Conservation (phyloP, 768 basidiomycete genomes). For the Boletus rufocinnamomeus region DNA sequence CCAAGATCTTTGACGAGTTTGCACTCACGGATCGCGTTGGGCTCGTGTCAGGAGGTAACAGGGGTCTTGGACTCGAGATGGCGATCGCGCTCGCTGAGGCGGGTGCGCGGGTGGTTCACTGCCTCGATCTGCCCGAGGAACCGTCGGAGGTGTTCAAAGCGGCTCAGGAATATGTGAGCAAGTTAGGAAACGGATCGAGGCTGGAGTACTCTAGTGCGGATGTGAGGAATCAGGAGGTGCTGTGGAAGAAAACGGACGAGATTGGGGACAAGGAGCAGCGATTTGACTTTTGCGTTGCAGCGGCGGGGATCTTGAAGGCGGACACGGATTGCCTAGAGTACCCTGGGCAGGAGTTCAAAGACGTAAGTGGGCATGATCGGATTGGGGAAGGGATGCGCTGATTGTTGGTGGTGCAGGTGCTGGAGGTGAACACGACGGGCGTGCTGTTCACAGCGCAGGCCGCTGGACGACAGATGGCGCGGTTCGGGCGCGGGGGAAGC, state of each 20-base stretch:
- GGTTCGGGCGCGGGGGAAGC: constrained; percentile 48
- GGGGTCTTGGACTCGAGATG: constrained; percentile 84
- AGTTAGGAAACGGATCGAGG: constrained; percentile 44
- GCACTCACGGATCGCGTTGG: constrained; percentile 57
- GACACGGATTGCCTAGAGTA: constrained; percentile 68
- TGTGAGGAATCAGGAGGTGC: constrained; percentile 59
- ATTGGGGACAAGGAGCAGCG: constrained; percentile 69
- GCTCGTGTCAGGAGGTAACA: constrained; percentile 63
- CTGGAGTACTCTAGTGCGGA: constrained; percentile 66
- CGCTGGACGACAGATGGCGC: constrained; percentile 57
- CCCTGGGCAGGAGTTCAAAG: constrained; percentile 61
- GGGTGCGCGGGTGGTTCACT: constrained; percentile 71
- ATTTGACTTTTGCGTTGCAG: constrained; percentile 76
- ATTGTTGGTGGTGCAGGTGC: constrained; percentile 43
- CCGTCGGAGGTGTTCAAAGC: constrained; percentile 61
- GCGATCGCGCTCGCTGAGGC: constrained; percentile 72
- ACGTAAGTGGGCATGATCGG: constrained; percentile 40
- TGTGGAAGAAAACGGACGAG: constrained; percentile 58
- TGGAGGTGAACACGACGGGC: constrained; percentile 65
- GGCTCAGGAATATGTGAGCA: constrained; percentile 52
- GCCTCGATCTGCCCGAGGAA: constrained; percentile 58
- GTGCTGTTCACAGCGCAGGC: constrained; percentile 64
- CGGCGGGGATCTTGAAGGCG: constrained; percentile 68
- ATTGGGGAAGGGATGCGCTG: background rate
- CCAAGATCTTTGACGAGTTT: constrained; percentile 64